phyloP scores from a whole-genome alignment of 2,329 filamentous ascomycete species.

The Cytospora chrysosperma region DNA sequence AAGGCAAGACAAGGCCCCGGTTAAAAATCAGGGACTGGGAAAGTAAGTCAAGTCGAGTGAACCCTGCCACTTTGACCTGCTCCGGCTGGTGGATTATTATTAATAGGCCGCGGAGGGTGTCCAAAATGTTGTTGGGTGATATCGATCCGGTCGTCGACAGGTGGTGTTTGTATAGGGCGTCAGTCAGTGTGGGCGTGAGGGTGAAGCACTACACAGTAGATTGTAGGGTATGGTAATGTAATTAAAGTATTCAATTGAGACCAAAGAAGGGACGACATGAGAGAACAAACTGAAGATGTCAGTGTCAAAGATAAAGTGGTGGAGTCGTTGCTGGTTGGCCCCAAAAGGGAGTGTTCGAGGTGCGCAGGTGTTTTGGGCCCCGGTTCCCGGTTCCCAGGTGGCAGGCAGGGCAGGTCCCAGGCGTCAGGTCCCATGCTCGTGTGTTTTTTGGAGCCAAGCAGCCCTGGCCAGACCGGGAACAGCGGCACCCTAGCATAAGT shows the following conservation, averaged over 20 bases:
- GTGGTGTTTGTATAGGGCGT: too few relatives aligned
- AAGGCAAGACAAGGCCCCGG: not conserved
- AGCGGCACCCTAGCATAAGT: too few relatives aligned
- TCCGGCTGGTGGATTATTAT: not conserved
- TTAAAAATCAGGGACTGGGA: not conserved
- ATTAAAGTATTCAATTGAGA: not conserved
- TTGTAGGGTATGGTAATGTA: not conserved
- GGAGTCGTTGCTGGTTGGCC: not conserved
- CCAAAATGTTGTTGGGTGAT: too few relatives aligned
- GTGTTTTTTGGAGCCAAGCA: too few relatives aligned
- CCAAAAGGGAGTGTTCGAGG: not conserved
- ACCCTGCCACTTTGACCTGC: not conserved
- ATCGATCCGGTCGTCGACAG: too few relatives aligned
- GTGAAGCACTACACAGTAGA: too few relatives aligned
- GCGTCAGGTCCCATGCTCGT: not conserved
- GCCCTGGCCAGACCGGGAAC: too few relatives aligned
- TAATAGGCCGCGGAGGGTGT: not conserved
- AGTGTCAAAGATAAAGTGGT: not conserved
- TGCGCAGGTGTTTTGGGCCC: not conserved
- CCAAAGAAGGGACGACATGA: not conserved
- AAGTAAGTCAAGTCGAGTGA: too few relatives aligned
- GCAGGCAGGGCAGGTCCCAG: too few relatives aligned
- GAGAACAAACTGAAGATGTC: not conserved
- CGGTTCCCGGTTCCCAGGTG: too few relatives aligned
- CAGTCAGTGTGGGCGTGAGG: too few relatives aligned